phyloP scores from a whole-genome alignment of 192 early-diverging fungal genomes.

The Jimgerdemannia flammicorona region DNA sequence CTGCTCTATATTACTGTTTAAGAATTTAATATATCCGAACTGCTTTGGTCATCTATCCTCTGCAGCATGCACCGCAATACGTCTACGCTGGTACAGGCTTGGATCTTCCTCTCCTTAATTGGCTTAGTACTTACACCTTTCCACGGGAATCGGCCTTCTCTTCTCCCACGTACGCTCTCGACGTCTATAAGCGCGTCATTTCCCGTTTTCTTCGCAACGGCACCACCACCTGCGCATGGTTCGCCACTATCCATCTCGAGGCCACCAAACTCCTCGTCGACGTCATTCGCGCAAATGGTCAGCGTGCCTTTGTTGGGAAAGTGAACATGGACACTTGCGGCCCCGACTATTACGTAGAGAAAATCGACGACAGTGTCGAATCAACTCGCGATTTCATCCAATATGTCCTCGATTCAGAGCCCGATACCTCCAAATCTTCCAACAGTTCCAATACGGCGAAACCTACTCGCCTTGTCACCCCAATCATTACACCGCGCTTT shows the following conservation, averaged over 20 bases:
- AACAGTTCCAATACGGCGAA: neutral
- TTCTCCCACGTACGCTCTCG: conserved; percentile 59
- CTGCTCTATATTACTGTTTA: too few relatives aligned
- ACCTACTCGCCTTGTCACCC: conserved; percentile 46
- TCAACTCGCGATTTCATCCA: conserved; percentile 67
- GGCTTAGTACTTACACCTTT: conserved; percentile 91
- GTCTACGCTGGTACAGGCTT: conserved; percentile 85
- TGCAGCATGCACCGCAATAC: conserved; percentile 87
- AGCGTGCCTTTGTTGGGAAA: conserved; percentile 92
- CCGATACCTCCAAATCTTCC: conserved; percentile 13
- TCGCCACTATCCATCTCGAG: conserved; percentile 84
- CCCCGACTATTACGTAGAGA: conserved; percentile 75
- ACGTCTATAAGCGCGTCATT: conserved; percentile 68
- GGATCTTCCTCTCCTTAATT: conserved; percentile 85
- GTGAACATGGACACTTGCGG: conserved; percentile 95
- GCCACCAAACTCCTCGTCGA: conserved; percentile 71
- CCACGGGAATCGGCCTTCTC: conserved; percentile 76
- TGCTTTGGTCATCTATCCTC: neutral
- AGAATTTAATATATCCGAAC: too few relatives aligned
- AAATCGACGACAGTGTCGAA: conserved; percentile 58
- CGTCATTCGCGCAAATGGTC: conserved; percentile 71
- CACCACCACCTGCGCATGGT: conserved; percentile 91
- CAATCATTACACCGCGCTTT: conserved; percentile 93
- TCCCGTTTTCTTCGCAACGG: conserved; percentile 70
- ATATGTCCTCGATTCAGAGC: conserved; percentile 40